phyloP scores from a whole-genome alignment of 129 eudicot species.

The Rutidosis leptorrhynchoides region DNA sequence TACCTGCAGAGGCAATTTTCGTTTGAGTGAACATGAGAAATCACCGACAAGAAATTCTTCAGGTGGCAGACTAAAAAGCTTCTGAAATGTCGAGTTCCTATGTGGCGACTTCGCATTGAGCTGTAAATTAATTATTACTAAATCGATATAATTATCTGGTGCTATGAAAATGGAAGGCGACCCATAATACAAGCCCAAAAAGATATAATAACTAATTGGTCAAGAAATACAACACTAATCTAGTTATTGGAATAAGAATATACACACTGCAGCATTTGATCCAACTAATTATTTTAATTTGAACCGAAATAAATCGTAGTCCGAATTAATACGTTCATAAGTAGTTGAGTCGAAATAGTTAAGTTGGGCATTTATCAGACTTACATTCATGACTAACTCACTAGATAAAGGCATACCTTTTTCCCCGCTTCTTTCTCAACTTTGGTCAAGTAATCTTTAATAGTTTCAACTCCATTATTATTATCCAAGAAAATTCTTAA shows the following conservation, averaged over 20 bases:
- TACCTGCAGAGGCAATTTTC: conserved; percentile 92
- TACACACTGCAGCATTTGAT: neutral
- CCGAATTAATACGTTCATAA: neutral
- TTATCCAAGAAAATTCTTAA: conserved; percentile 85
- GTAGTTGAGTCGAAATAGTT: too few relatives aligned
- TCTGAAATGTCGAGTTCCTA: conserved; percentile 76
- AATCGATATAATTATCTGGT: neutral
- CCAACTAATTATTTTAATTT: neutral
- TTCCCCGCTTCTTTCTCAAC: conserved; percentile 96
- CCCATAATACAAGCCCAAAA: too few relatives aligned
- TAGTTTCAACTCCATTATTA: conserved; percentile 87
- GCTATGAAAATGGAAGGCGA: neutral
- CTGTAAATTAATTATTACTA: conserved; percentile 43
- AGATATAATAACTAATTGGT: neutral
- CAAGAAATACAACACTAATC: neutral
- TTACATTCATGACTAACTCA: neutral
- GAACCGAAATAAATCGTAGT: neutral
- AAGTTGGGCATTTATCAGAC: neutral
- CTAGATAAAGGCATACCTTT: conserved; percentile 46
- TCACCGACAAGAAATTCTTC: conserved; percentile 92
- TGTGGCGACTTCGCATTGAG: conserved; percentile 84
- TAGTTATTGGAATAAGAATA: too few relatives aligned
- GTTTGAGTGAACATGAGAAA: conserved; percentile 77
- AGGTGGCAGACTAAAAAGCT: conserved; percentile 74
- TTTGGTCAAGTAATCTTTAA: conserved; percentile 77